phyloP scores from a whole-genome alignment of 75 land plant species.

The Ceratopteris richardii region DNA sequence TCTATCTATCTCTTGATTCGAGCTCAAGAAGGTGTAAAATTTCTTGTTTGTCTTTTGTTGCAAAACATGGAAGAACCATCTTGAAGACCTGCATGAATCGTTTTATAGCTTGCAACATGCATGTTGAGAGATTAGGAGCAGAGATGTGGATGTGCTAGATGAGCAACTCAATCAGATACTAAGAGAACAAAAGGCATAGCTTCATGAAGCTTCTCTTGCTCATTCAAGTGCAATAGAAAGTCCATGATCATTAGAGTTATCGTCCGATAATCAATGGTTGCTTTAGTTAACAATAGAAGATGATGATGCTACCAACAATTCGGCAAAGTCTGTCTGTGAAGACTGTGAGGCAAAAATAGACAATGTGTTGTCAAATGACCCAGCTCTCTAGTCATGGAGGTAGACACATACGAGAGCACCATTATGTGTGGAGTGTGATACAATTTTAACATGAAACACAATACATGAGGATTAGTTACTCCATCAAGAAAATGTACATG shows the following conservation, averaged over 20 bases:
- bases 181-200: slow-evolving; percentile 80
- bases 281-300: slow-evolving; percentile 78
- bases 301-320: slow-evolving; percentile 79
- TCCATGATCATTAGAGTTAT: slow-evolving; percentile 41
- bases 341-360: too few relatives aligned
- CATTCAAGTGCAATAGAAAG: slow-evolving; percentile 42
- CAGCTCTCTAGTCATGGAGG: too few relatives aligned
- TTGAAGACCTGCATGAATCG: slow-evolving; percentile 82
- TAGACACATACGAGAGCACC: too few relatives aligned
- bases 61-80: slow-evolving; percentile 64
- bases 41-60: too few relatives aligned
- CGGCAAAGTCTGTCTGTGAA: slow-evolving; percentile 7
- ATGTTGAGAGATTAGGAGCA: slow-evolving; percentile 56
- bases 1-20: too few relatives aligned
- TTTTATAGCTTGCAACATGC: slow-evolving; percentile 71
- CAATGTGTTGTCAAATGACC: too few relatives aligned
- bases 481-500: too few relatives aligned
- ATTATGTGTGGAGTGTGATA: too few relatives aligned
- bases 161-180: slow-evolving; percentile 93
- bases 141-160: slow-evolving; percentile 61
- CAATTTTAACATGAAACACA: too few relatives aligned
- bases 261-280: slow-evolving; percentile 64
- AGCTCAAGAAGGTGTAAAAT: too few relatives aligned
- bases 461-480: too few relatives aligned
- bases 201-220: slow-evolving; percentile 73